Base-by-base conservation (phyloP, 2,329 filamentous ascomycete genomes). In the Talaromyces sp. region DNA sequence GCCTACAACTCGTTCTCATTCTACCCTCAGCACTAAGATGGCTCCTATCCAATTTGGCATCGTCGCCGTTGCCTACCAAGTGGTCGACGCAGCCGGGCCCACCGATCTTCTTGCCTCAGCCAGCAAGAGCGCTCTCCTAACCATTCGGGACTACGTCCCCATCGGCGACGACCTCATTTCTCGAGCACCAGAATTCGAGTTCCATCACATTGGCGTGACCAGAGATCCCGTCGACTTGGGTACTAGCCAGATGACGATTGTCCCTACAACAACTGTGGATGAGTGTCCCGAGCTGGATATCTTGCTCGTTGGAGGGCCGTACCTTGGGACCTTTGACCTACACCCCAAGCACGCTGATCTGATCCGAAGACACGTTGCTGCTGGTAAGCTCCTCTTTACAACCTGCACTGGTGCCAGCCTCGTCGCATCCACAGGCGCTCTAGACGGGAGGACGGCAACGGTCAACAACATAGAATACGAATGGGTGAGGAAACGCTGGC, bases 371-470 rank as follows among this genome's bases (percentile, higher is more conserved):
- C 77, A 79, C 56, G 73, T 75, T 4, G 70, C 69, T 3, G 66
- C 72, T 50, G 76, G 74, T 0, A 78, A 77, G 51, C 14, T 69
- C n/a, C 40, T 67, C 7, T 67, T 67, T 33, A 67, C 66, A n/a
- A 63, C 57, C 18, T 67, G 66, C 42, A 67, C 66, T 27, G 66
- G 66, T 6, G 58, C 66, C 3, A 61, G 63, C 1, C 58, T 67
- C 30, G 61, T 65, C 63, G 66, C 66, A 30, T 62, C 66, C 8
- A 65, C 76, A 0, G 78, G 78, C 0, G 68, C 77, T 6, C 66
- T 82, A 0, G 77, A 82, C 58, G 79, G 80, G 1, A 75, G 66
- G 59, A 72, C 64, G 1, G 80, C 80, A 0, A 82, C 80, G 0
- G 70, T 75, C 2, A 82, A 82, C 61, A 75, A 81, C 60, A 59